Evolutionary conservation across 164 flowering plant genomes (phyloP).

Genomic region (Chloranthus sessilifolius): DNA sequence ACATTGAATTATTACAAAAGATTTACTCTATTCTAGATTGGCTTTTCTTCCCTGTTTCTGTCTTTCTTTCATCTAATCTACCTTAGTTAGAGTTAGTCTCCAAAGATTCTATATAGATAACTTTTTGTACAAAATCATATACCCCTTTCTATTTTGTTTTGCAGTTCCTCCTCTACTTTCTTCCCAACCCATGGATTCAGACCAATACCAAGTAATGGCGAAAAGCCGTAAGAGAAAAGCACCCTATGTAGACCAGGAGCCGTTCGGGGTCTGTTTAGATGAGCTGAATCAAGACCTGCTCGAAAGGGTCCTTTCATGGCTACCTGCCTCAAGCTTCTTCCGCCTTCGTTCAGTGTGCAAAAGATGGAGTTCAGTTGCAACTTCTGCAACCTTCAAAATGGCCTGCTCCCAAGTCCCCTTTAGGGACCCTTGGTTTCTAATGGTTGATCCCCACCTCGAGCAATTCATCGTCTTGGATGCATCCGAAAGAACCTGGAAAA

Average conservation of each 20-base stretch:
- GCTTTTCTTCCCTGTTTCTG: not conserved
- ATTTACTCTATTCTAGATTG: not conserved
- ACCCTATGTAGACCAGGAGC: conserved; percentile 9
- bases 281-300: conserved; percentile 63
- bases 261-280: conserved; percentile 27
- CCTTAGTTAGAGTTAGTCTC: conserved; percentile 7
- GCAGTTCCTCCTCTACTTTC: conserved; percentile 11
- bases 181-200: conserved; percentile 23
- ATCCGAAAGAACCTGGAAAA: conserved; percentile 48
- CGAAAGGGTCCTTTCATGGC: conserved; percentile 65
- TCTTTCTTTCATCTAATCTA: not conserved
- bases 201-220: not conserved
- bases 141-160: conserved; percentile 2
- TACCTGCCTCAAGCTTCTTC: conserved; percentile 61
- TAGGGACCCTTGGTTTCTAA: conserved; percentile 69
- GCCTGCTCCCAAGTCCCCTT: conserved; percentile 55
- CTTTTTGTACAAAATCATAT: too few species aligned
- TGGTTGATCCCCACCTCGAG: conserved; percentile 44
- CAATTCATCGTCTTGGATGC: conserved; percentile 50
- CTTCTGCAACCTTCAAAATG: conserved; percentile 42
- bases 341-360: conserved; percentile 70
- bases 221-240: conserved; percentile 29
- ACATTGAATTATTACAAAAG: too few species aligned
- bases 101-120: conserved; percentile 12
- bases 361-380: conserved; percentile 62